phyloP scores from a whole-genome alignment of 2,329 filamentous ascomycete species.

The Scytalidium sp. region DNA sequence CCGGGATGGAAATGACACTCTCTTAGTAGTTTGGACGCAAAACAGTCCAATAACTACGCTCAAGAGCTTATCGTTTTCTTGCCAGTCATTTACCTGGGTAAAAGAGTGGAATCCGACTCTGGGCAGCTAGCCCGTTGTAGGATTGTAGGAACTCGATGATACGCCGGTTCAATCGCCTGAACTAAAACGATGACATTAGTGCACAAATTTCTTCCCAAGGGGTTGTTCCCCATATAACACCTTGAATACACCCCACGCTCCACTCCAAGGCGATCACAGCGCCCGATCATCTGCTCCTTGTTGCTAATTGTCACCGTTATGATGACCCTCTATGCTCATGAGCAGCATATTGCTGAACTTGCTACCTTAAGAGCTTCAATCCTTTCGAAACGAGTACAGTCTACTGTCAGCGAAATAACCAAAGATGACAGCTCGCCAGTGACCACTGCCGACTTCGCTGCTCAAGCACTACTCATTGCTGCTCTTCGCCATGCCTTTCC shows the following conservation, averaged over 20 bases:
- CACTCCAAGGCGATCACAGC: background rate
- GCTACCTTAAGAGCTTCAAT: slow-evolving; percentile 53
- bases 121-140: too few species aligned
- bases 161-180: too few species aligned
- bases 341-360: slow-evolving; percentile 15
- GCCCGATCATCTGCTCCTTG: background rate
- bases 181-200: background rate
- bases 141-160: too few species aligned
- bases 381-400: slow-evolving; percentile 53
- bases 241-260: background rate
- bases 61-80: background rate
- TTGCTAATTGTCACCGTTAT: background rate
- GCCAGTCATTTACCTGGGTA: background rate
- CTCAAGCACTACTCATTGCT: slow-evolving; percentile 58
- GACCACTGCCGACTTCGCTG: slow-evolving; percentile 60
- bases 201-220: background rate
- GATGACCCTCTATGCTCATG: background rate
- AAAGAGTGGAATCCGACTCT: too few species aligned
- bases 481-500: slow-evolving; percentile 52
- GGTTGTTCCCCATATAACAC: background rate
- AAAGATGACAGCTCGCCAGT: slow-evolving; percentile 59
- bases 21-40: background rate
- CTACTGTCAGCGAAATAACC: slow-evolving; percentile 43
- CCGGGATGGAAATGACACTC: background rate
- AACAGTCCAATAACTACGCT: background rate